A percentile compares a stretch with the other conserved stretches of the same genome.
Conservation (phyloP, 148 eudicot genomes). For the Rheum nobile region DNA sequence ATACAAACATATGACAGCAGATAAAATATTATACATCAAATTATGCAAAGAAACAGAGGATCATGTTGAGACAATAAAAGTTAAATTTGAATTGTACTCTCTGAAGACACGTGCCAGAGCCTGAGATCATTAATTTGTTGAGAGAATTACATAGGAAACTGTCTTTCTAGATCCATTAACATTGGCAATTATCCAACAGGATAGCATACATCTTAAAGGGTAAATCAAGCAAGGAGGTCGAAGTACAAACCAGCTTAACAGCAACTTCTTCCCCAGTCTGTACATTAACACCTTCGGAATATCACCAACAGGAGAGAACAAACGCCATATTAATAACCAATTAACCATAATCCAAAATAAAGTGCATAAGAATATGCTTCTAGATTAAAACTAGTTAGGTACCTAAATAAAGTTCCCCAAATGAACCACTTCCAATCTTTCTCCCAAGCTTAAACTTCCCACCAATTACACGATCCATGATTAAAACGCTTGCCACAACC, state of each 20-base stretch:
- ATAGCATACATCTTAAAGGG: background rate
- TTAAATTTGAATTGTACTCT: background rate
- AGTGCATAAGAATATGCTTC: background rate
- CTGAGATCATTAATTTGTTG: background rate
- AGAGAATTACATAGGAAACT: background rate
- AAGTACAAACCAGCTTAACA: slow-evolving; percentile 58
- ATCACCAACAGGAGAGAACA: background rate
- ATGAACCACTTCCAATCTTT: slow-evolving; percentile 77
- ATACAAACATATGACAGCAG: background rate
- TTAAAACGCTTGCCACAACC: background rate
- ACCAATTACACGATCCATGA: slow-evolving; percentile 11
- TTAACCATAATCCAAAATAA: background rate
- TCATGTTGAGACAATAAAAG: background rate
- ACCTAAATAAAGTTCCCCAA: slow-evolving; percentile 77
- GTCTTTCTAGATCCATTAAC: background rate
- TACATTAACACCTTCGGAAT: slow-evolving; percentile 45
- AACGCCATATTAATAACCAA: slow-evolving; percentile 1
- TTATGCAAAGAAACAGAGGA: background rate
- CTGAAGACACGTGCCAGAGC: background rate
- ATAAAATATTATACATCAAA: background rate
- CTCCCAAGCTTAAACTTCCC: slow-evolving; percentile 57
- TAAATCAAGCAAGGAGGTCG: background rate
- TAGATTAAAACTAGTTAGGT: background rate
- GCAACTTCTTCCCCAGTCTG: slow-evolving; percentile 76
- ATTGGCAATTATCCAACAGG: background rate